phyloP scores from a whole-genome alignment of 2,329 filamentous ascomycete species.

The Achaetomium macrosporum region DNA sequence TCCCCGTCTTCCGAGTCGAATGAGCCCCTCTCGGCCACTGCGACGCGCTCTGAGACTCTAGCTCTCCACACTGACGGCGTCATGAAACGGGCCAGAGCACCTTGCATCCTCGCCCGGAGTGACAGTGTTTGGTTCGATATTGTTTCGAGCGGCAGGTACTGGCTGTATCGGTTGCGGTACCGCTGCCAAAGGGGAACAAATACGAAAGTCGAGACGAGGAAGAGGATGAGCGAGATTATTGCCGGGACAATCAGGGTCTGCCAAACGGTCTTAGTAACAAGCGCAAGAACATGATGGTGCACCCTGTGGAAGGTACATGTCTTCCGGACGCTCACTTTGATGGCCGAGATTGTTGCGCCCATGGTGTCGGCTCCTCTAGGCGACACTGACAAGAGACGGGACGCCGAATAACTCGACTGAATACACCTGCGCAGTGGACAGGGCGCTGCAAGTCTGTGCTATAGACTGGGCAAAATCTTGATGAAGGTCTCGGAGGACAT shows the following conservation, averaged over 20 bases:
- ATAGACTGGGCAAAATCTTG: no score
- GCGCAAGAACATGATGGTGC: neutral
- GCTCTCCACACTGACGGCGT: constrained; percentile 46
- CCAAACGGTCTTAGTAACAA: neutral
- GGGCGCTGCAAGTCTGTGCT: no score
- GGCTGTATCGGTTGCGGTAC: constrained; percentile 64
- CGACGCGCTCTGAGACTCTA: constrained; percentile 36
- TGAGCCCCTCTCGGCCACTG: constrained; percentile 36
- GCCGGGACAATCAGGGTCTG: constrained; percentile 68
- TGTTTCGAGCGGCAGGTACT: constrained; percentile 64
- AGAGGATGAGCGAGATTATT: constrained; percentile 62
- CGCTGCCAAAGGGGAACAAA: constrained; percentile 63
- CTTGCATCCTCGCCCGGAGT: constrained; percentile 46
- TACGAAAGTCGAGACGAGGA: constrained; percentile 59
- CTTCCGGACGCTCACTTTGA: constrained; percentile 30
- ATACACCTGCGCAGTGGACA: no score
- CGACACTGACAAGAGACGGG: neutral
- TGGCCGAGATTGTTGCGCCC: constrained; percentile 30
- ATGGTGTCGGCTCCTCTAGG: constrained; percentile 24
- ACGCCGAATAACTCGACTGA: no score
- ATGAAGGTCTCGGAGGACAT: no score
- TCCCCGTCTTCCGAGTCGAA: constrained; percentile 63
- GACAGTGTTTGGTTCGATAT: constrained; percentile 54
- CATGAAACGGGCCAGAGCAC: constrained; percentile 35
- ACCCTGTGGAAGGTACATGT: no score